Conservation (phyloP, 345 rosid species). For the Psidium guajava region DNA sequence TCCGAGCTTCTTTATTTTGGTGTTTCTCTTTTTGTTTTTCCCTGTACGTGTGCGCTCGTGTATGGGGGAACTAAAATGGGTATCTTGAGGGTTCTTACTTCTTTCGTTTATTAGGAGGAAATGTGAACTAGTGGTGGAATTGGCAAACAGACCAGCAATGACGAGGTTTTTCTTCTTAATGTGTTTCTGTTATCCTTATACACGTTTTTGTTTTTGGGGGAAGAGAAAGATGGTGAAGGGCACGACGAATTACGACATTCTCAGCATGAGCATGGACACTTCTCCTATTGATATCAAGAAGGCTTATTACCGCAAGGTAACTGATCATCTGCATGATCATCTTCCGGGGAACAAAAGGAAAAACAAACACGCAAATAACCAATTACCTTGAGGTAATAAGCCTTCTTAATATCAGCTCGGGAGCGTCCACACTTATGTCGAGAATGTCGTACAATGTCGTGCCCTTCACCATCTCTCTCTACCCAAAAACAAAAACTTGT, state of each 20-base stretch:
- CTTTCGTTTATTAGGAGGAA: not conserved
- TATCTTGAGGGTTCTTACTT: not conserved
- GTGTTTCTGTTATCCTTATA: not conserved
- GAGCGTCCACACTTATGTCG: constrained; percentile 66
- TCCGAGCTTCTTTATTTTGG: not conserved
- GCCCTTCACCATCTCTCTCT: constrained; percentile 46
- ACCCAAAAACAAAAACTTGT: not conserved
- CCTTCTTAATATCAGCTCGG: constrained; percentile 74
- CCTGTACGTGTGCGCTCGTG: not conserved
- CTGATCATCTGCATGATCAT: not conserved
- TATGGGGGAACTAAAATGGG: not conserved
- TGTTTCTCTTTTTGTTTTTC: not conserved
- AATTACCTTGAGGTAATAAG: constrained; percentile 74
- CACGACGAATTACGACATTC: constrained; percentile 49
- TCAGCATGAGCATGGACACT: constrained; percentile 63
- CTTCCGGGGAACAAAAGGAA: not conserved
- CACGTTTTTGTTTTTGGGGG: not conserved
- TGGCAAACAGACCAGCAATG: not conserved
- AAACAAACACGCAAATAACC: not conserved
- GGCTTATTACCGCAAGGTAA: constrained; percentile 82
- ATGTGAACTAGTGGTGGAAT: not conserved
- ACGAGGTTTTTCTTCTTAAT: not conserved
- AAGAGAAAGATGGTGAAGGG: constrained; percentile 45
- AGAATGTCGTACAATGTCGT: constrained; percentile 53
- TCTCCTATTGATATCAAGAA: constrained; percentile 75